Percentiles rank a stretch among this genome's conserved stretches.
These are phyloP conservation scores for Cordyceps fumosorosea DNA, from an alignment of 2,329 filamentous ascomycete genomes.

Conservation along the genomic window DNA sequence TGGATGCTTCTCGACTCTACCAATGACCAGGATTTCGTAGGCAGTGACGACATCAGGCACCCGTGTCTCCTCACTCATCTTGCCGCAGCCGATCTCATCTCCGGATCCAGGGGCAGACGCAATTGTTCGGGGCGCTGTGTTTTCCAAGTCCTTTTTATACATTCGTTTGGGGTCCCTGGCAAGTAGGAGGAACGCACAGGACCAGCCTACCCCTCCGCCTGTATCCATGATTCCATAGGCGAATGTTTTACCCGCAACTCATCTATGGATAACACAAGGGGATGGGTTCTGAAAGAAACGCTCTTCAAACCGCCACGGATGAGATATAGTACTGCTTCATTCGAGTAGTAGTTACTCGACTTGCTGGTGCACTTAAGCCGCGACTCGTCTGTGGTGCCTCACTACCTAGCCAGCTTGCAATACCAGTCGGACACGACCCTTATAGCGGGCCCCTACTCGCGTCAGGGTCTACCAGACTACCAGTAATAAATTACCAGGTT, in stretches of 20 bases:
- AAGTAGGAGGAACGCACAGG: not conserved
- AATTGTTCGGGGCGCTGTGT: not conserved
- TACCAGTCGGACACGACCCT: not conserved
- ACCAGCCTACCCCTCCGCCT: not conserved
- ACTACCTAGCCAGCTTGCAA: too few relatives aligned
- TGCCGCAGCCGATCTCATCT: conserved; percentile 8
- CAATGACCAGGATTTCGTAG: not conserved
- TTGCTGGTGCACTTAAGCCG: too few relatives aligned
- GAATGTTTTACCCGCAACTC: not conserved
- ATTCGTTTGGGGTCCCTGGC: not conserved
- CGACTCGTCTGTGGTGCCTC: too few relatives aligned
- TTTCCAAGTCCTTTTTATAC: not conserved
- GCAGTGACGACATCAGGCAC: not conserved
- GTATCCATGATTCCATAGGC: not conserved
- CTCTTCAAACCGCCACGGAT: not conserved
- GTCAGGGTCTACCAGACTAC: too few relatives aligned
- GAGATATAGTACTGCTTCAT: not conserved
- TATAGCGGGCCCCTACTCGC: not conserved
- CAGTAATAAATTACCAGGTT: not conserved
- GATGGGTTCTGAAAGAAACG: not conserved
- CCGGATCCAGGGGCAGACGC: not conserved
- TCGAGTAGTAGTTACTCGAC: not conserved
- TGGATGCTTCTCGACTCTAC: not conserved
- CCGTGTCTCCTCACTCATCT: not conserved
- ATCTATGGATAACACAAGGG: not conserved